A percentile compares a stretch with the other conserved stretches of the same genome.
Evolutionary conservation across 257 asterid genomes (phyloP).

Genomic region (Ilex aquifolium): DNA sequence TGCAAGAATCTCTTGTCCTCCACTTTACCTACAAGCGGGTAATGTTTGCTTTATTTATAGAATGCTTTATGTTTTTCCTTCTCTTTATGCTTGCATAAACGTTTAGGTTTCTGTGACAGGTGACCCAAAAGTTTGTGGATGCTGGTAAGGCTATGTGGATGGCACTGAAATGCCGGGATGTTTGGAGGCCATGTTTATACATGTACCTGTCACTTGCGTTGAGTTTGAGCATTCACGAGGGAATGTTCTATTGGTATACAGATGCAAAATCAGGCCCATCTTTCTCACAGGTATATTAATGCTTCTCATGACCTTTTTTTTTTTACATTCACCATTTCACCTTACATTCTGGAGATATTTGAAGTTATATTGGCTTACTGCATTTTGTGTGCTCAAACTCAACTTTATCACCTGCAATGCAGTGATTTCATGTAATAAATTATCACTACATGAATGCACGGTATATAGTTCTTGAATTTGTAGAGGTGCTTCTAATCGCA

Average conservation of each 20-base stretch:
- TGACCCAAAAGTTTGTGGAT: neutral
- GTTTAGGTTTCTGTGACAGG: neutral
- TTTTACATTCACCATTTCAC: no score
- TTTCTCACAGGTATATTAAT: neutral
- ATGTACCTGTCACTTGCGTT: slow-evolving; percentile 1
- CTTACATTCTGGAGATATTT: no score
- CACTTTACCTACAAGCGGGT: neutral
- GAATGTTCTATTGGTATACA: slow-evolving; percentile 3
- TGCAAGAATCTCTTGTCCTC: neutral
- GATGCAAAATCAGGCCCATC: slow-evolving; percentile 1
- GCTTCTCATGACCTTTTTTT: no score
- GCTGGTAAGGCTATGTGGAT: slow-evolving; percentile 1
- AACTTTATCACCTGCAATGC: no score
- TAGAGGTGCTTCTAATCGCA: no score
- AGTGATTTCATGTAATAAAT: no score
- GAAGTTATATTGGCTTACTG: no score
- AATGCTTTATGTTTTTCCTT: neutral
- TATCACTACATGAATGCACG: no score
- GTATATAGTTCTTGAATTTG: no score
- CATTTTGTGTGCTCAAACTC: no score
- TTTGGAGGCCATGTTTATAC: slow-evolving; percentile 1
- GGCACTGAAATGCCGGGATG: slow-evolving; percentile 3
- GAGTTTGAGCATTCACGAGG: slow-evolving; percentile 1
- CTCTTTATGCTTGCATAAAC: neutral
- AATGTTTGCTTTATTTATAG: neutral